These are phyloP conservation scores for Adenanthera pavonina DNA, from an alignment of 306 rosid species.

Conservation along the genomic window DNA sequence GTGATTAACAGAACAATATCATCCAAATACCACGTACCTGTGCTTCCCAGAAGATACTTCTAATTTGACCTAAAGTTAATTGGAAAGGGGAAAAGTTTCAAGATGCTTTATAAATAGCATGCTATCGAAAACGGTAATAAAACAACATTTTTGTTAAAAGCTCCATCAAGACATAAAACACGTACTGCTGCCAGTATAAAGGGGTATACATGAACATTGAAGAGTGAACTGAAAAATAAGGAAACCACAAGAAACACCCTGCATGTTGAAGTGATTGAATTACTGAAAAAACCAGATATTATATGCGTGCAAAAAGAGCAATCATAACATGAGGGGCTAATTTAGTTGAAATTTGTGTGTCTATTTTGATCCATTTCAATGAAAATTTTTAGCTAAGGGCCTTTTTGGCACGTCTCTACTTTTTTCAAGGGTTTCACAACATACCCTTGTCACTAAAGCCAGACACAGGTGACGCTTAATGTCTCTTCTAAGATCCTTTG, in stretches of 20 bases:
- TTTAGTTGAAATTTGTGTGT: background rate
- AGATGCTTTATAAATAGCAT: background rate
- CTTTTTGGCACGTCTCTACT: background rate
- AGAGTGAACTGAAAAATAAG: background rate
- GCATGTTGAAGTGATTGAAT: background rate
- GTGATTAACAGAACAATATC: conserved; percentile 1
- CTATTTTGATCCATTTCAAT: background rate
- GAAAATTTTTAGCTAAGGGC: background rate
- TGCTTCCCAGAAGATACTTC: background rate
- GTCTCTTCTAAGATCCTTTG: conserved; percentile 90
- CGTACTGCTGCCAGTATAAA: background rate
- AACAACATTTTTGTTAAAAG: background rate
- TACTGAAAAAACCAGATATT: conserved; percentile 10
- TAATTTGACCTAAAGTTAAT: background rate
- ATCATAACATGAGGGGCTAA: conserved; percentile 5
- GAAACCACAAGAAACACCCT: background rate
- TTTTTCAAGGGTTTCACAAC: conserved; percentile 27
- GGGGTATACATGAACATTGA: background rate
- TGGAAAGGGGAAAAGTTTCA: conserved; percentile 1
- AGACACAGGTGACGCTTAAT: conserved; percentile 92
- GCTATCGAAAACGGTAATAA: too few species aligned
- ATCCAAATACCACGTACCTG: conserved; percentile 5
- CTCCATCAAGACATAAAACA: conserved; percentile 1
- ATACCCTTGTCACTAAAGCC: conserved; percentile 87
- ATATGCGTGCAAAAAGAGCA: conserved; percentile 30